Conservation (phyloP, 208 protist genomes). For the Tritrichomonas musculus region DNA sequence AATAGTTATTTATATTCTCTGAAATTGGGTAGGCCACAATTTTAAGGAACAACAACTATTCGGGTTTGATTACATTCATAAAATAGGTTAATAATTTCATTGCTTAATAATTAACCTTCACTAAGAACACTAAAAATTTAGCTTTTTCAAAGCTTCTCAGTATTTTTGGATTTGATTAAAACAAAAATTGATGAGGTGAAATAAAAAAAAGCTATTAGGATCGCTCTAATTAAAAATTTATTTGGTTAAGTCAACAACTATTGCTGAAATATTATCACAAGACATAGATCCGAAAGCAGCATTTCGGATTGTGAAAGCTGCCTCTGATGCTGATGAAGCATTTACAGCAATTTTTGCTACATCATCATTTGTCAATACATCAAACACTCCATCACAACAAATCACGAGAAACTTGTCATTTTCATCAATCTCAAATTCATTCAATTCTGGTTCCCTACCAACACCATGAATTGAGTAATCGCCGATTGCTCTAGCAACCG, state of each 20-base stretch:
- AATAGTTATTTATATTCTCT: too few relatives aligned
- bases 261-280: background rate
- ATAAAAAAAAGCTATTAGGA: too few relatives aligned
- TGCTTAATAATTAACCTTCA: too few relatives aligned
- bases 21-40: too few relatives aligned
- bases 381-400: background rate
- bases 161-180: too few relatives aligned
- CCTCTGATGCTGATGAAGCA: background rate
- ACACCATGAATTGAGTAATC: background rate
- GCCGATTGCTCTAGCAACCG: background rate
- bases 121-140: too few relatives aligned
- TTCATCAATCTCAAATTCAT: background rate
- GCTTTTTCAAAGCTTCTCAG: too few relatives aligned
- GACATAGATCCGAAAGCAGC: background rate
- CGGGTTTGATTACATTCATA: too few relatives aligned
- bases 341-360: background rate
- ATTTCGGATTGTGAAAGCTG: background rate
- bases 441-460: background rate
- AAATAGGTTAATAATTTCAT: too few relatives aligned
- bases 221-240: too few relatives aligned
- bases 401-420: background rate
- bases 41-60: too few relatives aligned
- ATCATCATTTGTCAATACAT: background rate
- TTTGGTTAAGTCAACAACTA: background rate
- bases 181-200: too few relatives aligned